phyloP scores from a whole-genome alignment of 306 rosid genomes.

The Parietaria judaica region DNA sequence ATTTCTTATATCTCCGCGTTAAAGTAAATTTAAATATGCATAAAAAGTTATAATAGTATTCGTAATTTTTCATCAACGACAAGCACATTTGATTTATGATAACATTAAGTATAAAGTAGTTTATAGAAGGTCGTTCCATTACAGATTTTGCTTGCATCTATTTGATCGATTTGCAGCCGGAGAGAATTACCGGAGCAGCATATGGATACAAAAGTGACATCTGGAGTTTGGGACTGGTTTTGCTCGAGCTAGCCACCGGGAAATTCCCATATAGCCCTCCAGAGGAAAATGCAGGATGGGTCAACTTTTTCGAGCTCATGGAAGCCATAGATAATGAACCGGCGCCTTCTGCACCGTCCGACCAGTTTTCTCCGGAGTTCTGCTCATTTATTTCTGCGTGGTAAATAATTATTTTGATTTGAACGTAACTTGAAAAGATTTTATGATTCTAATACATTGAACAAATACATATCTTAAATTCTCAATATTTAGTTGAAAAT shows the following conservation, averaged over 20 bases:
- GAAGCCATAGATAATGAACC: conserved; percentile 67
- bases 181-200: conserved; percentile 67
- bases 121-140: too few species aligned
- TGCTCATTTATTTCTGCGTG: conserved; percentile 90
- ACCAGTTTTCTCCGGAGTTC: conserved; percentile 75
- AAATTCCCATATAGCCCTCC: conserved; percentile 79
- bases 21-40: background rate
- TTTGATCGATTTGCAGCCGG: conserved; percentile 62
- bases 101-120: background rate
- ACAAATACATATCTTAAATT: too few species aligned
- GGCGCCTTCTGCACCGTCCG: conserved; percentile 79
- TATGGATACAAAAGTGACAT: conserved; percentile 90
- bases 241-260: conserved; percentile 93
- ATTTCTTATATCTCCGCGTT: conserved; percentile 1
- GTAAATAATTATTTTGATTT: conserved; percentile 34
- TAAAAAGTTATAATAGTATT: background rate
- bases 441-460: too few species aligned
- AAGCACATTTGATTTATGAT: too few species aligned
- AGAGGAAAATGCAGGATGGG: conserved; percentile 65
- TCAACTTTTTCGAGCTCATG: conserved; percentile 81
- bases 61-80: background rate
- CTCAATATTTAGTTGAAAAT: too few species aligned
- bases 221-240: conserved; percentile 88
- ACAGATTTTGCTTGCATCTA: conserved; percentile 1
- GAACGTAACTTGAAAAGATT: too few species aligned